Percentiles rank a stretch among this genome's conserved stretches.
Conservation (phyloP, 2,329 filamentous ascomycete species). For the Lojkania enalia region DNA sequence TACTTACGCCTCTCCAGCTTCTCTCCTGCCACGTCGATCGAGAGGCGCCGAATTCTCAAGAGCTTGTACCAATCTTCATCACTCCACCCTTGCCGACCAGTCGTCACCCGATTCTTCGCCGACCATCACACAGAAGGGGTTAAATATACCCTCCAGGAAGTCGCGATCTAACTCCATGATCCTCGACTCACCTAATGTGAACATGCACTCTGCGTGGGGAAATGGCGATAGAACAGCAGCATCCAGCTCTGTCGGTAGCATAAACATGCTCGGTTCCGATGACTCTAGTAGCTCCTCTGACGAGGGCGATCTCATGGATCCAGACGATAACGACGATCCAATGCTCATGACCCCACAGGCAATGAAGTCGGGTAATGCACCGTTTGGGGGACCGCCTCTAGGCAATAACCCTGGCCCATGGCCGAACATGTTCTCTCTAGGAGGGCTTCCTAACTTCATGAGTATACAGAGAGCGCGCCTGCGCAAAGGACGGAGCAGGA, state of each 20-base stretch:
- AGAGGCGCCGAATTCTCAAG: constrained; percentile 91
- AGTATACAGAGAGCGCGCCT: constrained; percentile 71
- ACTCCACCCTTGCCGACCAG: constrained; percentile 87
- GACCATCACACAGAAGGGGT: constrained; percentile 71
- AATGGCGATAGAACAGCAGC: constrained; percentile 49
- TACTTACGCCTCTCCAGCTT: constrained; percentile 83
- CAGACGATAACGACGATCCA: constrained; percentile 62
- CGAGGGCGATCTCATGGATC: constrained; percentile 53
- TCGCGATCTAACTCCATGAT: constrained; percentile 44
- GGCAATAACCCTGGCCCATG: constrained; percentile 62
- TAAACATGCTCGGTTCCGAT: constrained; percentile 78
- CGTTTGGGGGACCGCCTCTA: constrained; percentile 41
- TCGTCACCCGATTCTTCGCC: constrained; percentile 90
- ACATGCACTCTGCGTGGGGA: constrained; percentile 65
- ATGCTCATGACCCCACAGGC: constrained; percentile 84
- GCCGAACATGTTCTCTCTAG: constrained; percentile 65
- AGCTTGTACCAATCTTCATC: constrained; percentile 90
- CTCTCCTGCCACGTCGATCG: constrained; percentile 84
- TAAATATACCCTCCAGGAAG: constrained; percentile 62
- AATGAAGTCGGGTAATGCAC: constrained; percentile 57
- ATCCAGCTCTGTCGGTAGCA: constrained; percentile 80
- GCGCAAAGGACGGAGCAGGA: constrained; percentile 62
- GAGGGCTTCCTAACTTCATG: constrained; percentile 74
- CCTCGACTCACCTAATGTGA: constrained; percentile 67
- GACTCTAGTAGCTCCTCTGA: constrained; percentile 72